These are phyloP conservation scores for Lactarius sp. DNA, from an alignment of 768 basidiomycete species.

Conservation along the genomic window DNA sequence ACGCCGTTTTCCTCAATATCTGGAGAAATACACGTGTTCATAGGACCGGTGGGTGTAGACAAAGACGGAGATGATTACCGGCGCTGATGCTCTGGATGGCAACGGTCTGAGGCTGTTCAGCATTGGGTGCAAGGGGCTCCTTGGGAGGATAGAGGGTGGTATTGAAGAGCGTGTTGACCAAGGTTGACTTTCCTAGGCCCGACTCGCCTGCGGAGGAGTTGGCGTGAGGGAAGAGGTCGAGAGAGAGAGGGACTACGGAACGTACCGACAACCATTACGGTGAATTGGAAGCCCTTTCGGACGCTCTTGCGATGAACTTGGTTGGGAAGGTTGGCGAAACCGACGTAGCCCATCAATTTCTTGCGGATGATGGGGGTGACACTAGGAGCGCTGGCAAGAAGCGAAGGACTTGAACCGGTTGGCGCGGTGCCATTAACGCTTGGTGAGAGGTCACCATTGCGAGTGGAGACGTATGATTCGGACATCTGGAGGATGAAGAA, in stretches of 20 bases:
- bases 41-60: neutral
- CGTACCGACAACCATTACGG: conserved; percentile 97
- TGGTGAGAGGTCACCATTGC: conserved; percentile 52
- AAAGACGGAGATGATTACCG: conserved; percentile 45
- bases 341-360: conserved; percentile 93
- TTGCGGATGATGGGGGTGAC: conserved; percentile 57
- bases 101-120: conserved; percentile 88
- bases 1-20: conserved; percentile 99
- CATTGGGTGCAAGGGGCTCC: conserved; percentile 75
- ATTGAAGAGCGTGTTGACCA: conserved; percentile 98
- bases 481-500: conserved; percentile 50
- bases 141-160: conserved; percentile 91
- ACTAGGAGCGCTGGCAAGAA: conserved; percentile 33
- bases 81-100: conserved; percentile 98
- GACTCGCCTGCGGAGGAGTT: conserved; percentile 72
- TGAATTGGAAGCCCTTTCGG: conserved; percentile 98
- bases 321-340: conserved; percentile 97
- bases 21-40: conserved; percentile 34
- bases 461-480: conserved; percentile 67
- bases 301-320: conserved; percentile 99
- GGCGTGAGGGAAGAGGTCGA: conserved; percentile 5
- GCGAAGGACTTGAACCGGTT: conserved; percentile 62
- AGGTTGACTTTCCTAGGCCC: conserved; percentile 96
- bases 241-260: conserved; percentile 29
- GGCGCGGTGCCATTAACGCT: conserved; percentile 54